Evolutionary conservation across 176 grass and related monocot species (phyloP).

Genomic region (Echinochloa phyllopogon): DNA sequence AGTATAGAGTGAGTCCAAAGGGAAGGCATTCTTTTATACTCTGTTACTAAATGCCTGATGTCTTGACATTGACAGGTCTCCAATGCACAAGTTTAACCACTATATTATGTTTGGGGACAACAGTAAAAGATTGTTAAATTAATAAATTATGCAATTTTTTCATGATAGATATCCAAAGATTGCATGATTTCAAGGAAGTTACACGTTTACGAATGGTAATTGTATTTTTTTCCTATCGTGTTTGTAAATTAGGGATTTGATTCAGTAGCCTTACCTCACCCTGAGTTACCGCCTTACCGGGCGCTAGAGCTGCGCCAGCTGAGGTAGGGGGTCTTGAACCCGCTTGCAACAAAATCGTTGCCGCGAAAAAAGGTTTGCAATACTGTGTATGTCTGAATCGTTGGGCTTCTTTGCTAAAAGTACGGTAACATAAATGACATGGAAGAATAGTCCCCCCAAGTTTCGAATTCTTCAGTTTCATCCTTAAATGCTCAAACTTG

Average conservation of each 20-base stretch:
- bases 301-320: constrained; percentile 48
- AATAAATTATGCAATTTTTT: background rate
- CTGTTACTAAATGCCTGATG: background rate
- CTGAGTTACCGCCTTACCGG: constrained; percentile 44
- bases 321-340: no score
- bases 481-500: background rate
- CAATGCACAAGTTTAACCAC: background rate
- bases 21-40: background rate
- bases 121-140: background rate
- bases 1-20: background rate
- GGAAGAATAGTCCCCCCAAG: background rate
- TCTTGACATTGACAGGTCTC: background rate
- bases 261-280: background rate
- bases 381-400: background rate
- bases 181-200: background rate
- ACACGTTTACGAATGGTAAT: background rate
- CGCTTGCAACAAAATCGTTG: constrained; percentile 1
- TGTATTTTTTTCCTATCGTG: background rate
- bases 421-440: background rate
- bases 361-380: background rate
- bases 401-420: background rate
- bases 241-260: background rate
- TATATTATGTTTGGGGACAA: background rate
- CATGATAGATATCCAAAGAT: background rate
- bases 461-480: background rate